phyloP scores from a whole-genome alignment of 352 stramenopile genomes.

The Globisporangium takayamanum region DNA sequence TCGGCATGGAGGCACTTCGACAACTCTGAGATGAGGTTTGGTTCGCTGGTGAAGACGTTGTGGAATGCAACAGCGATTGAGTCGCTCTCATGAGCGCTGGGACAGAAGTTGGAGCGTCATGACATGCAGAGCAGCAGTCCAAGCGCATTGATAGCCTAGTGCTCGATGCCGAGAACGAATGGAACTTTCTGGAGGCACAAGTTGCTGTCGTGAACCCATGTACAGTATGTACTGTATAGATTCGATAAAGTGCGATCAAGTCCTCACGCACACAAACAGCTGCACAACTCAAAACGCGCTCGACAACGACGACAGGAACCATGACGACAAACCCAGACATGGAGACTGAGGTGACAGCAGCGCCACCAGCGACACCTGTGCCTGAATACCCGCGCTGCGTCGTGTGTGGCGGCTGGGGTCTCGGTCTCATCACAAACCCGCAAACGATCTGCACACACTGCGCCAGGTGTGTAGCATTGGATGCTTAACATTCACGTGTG shows the following conservation, averaged over 20 bases:
- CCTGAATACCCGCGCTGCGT: conserved; percentile 50
- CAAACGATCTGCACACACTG: conserved; percentile 73
- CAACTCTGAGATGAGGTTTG: no score
- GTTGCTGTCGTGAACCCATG: background rate
- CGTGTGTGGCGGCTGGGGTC: conserved; percentile 59
- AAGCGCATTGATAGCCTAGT: no score
- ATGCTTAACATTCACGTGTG: no score
- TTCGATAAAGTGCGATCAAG: background rate
- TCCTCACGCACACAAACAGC: background rate
- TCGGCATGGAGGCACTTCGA: no score
- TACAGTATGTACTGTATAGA: background rate
- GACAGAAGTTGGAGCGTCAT: no score
- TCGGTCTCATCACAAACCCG: conserved; percentile 66
- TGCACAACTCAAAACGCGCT: background rate
- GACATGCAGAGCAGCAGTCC: no score
- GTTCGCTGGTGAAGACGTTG: no score
- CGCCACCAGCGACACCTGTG: background rate
- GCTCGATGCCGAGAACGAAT: no score
- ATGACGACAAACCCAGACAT: background rate
- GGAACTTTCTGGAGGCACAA: no score
- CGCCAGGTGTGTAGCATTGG: conserved; percentile 25
- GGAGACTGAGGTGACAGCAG: background rate
- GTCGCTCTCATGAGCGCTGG: no score
- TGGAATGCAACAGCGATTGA: no score
- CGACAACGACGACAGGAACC: background rate